Base-by-base conservation (phyloP, 2,329 filamentous ascomycete genomes). In the Pyrenochaeta sp. region DNA sequence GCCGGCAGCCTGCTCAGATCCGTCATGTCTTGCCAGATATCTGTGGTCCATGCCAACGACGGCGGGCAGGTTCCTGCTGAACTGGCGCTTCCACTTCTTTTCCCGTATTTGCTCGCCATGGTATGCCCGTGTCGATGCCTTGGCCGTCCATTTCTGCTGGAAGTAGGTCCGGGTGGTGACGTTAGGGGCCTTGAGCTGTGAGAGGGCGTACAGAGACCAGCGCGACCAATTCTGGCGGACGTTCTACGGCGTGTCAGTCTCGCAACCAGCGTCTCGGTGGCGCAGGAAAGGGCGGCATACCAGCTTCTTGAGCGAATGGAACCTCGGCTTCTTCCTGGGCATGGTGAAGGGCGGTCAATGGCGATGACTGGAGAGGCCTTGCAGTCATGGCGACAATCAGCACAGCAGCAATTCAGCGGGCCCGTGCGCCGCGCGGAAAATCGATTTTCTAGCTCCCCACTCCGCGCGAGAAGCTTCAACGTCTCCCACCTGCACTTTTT, bases 61-160 rank as follows among this genome's bases (percentile, higher is more conserved):
- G 54, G 91, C 88, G 54, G 89, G 86, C 56, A 97, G 82, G 65
- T 89, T 88, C 63, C 90, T 86, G 65, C 86, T 88, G 81, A 99
- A 99, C 85, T 97, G 93, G 74, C 90, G 90, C 78, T 90, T 85
- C 95, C 95, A 99, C 80, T 95, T 90, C 74, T 90, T 88, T 81
- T 99, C 95, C 62, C 89, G 87, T 64, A 99, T 89, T 73, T 97
- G 91, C 75, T 97, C 94, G 77, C 94, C 95, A 79, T 99, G 95
- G 78, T 98, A 99, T 60, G 85, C 88, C 64, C 95, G 88, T 36
- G 91, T 86, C 61, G 88, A 76, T 18, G 92, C 87, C 79, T 99
- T 99, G 69, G 94, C 91, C 1, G 79, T 78, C 94, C 94, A 99
- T 89, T 99, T 99, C 79, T 98, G 94, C 83, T 98, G 94, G 84